Evolutionary conservation across 495 filamentous ascomycete species (phyloP), one percentile per base, ranked within the genome.

Genomic region (Daldinia loculata): DNA sequence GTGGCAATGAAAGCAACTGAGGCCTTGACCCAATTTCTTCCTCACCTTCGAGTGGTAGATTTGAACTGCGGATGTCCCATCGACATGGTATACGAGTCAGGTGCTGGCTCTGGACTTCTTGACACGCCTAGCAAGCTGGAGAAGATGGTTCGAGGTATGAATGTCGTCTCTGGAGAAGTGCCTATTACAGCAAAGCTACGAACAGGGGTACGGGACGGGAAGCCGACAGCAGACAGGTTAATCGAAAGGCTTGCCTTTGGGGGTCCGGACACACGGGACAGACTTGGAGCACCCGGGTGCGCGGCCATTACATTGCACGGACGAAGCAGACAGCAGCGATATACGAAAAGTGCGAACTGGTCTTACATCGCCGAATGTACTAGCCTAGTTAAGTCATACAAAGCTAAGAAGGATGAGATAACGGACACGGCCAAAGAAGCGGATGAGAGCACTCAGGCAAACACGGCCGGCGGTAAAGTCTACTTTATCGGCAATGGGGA

Each of bases 401-500:
- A 93, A 70, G 79, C 87, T 48, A 85, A 89, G 75, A 86, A 81
- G 14, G 86, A 89, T 66, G 78, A 78, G 0, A 69, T 90, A 11
- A 83, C 86, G 3, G 95, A 99, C 76, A 99, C 96, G 2, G 84
- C 89, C 43, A 81, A 82, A 12, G 92, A 93, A 72, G 84, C 92
- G 0, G 95, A 99, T 68, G 85, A 83, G 39, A 84, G 88, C 58
- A 86, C 84, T 2, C 78, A 85, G 39, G 76, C 83, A 36, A 87
- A 91, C 12, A 78, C 82, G 7, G 30, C 64, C 6, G 87, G 89
- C 32, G 87, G 85, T 1, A 84, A 85, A 52, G 85, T 94, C 30
- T 98, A 91, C 80, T 98, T 99, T 82, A 81, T 98, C 53, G 95
- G 96, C 69, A 99, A 99, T 76, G 95, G 95, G 48, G 95, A 99